phyloP scores from a whole-genome alignment of 805 yeast species.

The Candida silvicultrix region DNA sequence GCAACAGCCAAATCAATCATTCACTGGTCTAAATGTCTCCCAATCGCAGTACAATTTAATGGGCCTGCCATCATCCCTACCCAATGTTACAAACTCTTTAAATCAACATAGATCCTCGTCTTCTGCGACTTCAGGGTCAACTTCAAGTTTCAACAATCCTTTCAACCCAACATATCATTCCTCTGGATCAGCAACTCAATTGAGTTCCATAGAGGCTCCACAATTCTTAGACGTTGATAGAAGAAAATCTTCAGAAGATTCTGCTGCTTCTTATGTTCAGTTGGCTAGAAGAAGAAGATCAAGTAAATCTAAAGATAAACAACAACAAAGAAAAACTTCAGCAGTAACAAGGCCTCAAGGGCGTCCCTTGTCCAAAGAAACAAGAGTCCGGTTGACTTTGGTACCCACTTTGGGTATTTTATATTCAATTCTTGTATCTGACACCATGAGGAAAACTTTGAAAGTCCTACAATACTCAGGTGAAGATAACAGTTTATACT shows the following conservation, averaged over 20 bases:
- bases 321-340: conserved; percentile 6
- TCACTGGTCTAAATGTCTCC: background rate
- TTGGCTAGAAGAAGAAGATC: conserved; percentile 22
- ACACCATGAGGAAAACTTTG: conserved; percentile 18
- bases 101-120: background rate
- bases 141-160: background rate
- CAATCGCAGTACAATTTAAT: background rate
- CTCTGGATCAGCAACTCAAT: background rate
- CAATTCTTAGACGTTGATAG: background rate
- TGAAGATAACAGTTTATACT: conserved; percentile 5
- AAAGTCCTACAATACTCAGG: conserved; percentile 16
- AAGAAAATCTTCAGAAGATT: conserved; percentile 4
- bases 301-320: conserved; percentile 14
- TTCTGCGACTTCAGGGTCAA: background rate
- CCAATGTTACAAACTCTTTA: background rate
- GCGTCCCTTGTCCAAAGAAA: conserved; percentile 43
- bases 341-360: conserved; percentile 24
- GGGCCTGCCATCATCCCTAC: background rate
- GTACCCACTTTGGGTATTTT: conserved; percentile 37
- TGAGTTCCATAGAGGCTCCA: background rate
- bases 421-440: conserved; percentile 35
- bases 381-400: conserved; percentile 41
- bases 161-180: background rate
- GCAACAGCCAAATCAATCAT: background rate
- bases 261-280: conserved; percentile 11